A percentile compares a stretch with the other conserved stretches of the same genome.
phyloP scores from a whole-genome alignment of 1,284 basidiomycete species.

The Papiliotrema flavescens region DNA sequence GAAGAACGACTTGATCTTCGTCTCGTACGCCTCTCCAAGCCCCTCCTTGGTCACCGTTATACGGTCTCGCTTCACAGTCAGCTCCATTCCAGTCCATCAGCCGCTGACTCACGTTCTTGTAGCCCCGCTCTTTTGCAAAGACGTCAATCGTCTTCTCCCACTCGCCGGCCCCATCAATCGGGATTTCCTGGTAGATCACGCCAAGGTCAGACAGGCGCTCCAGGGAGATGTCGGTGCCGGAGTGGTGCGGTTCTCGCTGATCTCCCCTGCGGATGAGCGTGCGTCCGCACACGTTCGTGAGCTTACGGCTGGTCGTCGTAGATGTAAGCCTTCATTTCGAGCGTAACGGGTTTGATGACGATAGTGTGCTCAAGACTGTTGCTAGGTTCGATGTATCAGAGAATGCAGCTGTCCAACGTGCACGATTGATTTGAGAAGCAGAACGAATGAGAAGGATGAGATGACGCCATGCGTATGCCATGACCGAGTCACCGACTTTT shows the following conservation, averaged over 20 bases:
- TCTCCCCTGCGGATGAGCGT: constrained; percentile 54
- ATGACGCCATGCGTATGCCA: not conserved
- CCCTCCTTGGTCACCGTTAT: constrained; percentile 70
- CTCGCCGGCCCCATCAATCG: constrained; percentile 53
- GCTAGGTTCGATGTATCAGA: too few species aligned
- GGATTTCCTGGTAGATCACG: constrained; percentile 62
- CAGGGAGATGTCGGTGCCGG: constrained; percentile 55
- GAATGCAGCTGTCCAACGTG: too few species aligned
- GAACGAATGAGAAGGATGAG: not conserved
- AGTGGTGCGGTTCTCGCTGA: constrained; percentile 72
- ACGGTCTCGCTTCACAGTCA: constrained; percentile 54
- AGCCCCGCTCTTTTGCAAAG: constrained; percentile 63
- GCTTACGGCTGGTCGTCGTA: constrained; percentile 63
- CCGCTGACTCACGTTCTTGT: constrained; percentile 59
- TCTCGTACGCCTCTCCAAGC: constrained; percentile 71
- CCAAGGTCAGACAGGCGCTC: constrained; percentile 57
- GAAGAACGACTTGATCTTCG: constrained; percentile 74
- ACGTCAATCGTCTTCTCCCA: constrained; percentile 54
- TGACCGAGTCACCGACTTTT: not conserved
- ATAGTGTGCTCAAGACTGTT: not conserved
- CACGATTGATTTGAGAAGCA: too few species aligned
- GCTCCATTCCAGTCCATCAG: not conserved
- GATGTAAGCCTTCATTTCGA: constrained; percentile 70
- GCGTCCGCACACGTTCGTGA: not conserved
- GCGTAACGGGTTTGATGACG: not conserved